Conservation (phyloP, 2,329 filamentous ascomycete genomes). For the Pseudogymnoascus destructans region DNA sequence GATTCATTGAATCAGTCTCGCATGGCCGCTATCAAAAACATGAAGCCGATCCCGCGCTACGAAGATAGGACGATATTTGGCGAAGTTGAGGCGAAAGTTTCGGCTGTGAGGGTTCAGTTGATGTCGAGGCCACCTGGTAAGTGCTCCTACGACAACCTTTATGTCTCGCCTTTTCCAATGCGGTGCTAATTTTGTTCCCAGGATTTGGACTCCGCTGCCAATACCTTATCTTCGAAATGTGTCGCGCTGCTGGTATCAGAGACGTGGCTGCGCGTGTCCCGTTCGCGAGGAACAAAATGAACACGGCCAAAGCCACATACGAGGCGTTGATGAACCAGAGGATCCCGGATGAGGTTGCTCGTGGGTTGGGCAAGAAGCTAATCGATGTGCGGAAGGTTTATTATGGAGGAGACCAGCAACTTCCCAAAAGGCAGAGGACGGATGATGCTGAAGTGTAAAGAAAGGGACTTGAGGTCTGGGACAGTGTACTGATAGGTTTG, state of each 20-base stretch:
- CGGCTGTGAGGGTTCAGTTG: slow-evolving; percentile 74
- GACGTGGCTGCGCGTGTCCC: slow-evolving; percentile 76
- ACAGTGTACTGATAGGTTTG: slow-evolving; percentile 4
- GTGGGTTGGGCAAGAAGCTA: slow-evolving; percentile 83
- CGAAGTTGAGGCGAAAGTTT: slow-evolving; percentile 69
- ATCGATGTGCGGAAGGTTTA: slow-evolving; percentile 96
- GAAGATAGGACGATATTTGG: slow-evolving; percentile 88
- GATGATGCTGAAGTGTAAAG: background rate
- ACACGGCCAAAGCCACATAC: slow-evolving; percentile 85
- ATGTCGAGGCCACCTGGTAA: slow-evolving; percentile 77
- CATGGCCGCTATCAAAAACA: slow-evolving; percentile 75
- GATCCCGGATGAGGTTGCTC: slow-evolving; percentile 79
- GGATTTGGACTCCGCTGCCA: slow-evolving; percentile 91
- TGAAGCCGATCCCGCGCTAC: slow-evolving; percentile 84
- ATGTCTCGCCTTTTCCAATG: background rate
- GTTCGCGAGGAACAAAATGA: slow-evolving; percentile 90
- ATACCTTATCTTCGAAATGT: slow-evolving; percentile 88
- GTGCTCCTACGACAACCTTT: slow-evolving; percentile 22
- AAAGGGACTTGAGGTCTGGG: background rate
- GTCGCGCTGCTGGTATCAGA: slow-evolving; percentile 69
- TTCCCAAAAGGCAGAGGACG: background rate
- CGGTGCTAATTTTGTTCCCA: slow-evolving; percentile 27
- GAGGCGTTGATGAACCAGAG: slow-evolving; percentile 71
- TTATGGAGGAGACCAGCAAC: slow-evolving; percentile 51
- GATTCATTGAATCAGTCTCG: slow-evolving; percentile 60